Evolutionary conservation across 257 asterid species (phyloP), one percentile per base, ranked within the genome.

Genomic region (Vinca minor): DNA sequence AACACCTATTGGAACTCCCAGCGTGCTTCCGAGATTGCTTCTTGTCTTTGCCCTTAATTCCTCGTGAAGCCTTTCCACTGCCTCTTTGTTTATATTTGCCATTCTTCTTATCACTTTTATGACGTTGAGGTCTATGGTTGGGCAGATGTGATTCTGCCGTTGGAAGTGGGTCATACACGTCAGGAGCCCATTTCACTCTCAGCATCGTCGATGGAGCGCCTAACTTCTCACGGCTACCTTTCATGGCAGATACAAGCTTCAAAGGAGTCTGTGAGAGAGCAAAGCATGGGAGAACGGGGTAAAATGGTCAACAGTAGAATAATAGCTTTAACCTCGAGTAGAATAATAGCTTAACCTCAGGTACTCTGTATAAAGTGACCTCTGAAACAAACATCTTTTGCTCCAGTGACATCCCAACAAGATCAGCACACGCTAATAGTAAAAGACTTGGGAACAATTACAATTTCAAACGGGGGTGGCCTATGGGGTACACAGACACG

Each of bases 91-190:
- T 93, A 69, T 70, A 76, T 85, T 83, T 89, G 48, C 92, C 87
- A 15, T 67, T 74, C 80, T 69, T 93, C 77, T 73, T 89, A 39
- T 79, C 78, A 26, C 76, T 78, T 69, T 80, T 88, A 73, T 76
- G 63, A 36, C 77, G 83, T 13, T 76, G 90, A 62, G 67, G 78
- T 76, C 76, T 87, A 64, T 62, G 74, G 65, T 78, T 79, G 52
- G 95, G 91, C 20, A 80, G 86, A 62, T 89, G 97, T 0, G 97
- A 93, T 36, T 73, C 90, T 8, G 99, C 70, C 26, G 96, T 81
- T 32, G 99, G 96, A 72, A 77, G 35, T 44, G 99, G 99, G 74
- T 93, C 99, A 17, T 93, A 89, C 71, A 93, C 99, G 55, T 87
- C 96, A 0, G 95, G 87, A 13, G 95, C 94, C 99, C 99, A 89